These are phyloP conservation scores for Begonia loranthoides DNA, from an alignment of 306 rosid species.

Conservation along the genomic window DNA sequence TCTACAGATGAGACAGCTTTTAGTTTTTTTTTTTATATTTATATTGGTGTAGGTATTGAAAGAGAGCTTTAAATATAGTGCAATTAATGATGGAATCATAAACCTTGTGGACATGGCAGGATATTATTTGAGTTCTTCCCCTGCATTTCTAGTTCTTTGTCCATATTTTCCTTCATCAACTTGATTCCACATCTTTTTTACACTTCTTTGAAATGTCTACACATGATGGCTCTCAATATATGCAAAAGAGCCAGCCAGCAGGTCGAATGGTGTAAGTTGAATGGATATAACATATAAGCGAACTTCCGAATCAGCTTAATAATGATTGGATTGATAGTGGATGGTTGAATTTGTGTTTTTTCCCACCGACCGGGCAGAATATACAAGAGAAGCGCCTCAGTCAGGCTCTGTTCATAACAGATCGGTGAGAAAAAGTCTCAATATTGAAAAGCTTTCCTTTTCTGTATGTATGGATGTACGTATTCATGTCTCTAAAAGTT, in stretches of 20 bases:
- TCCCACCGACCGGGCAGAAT: constrained; percentile 77
- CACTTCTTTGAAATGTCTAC: constrained; percentile 89
- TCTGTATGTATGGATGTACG: neutral
- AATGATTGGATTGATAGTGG: too few species aligned
- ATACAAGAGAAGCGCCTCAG: constrained; percentile 67
- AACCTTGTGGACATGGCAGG: too few species aligned
- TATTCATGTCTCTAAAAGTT: too few species aligned
- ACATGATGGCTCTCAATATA: constrained; percentile 64
- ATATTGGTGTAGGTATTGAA: constrained; percentile 48
- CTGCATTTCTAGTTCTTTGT: constrained; percentile 12
- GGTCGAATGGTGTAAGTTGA: constrained; percentile 41
- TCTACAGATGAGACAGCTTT: too few species aligned
- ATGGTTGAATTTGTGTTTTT: too few species aligned
- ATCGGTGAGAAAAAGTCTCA: constrained; percentile 42
- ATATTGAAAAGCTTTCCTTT: neutral
- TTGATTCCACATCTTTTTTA: constrained; percentile 8
- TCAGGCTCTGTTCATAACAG: constrained; percentile 37
- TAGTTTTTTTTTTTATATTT: too few species aligned
- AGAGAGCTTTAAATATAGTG: constrained; percentile 95
- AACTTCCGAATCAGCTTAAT: too few species aligned
- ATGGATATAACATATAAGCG: too few species aligned
- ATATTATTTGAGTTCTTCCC: constrained; percentile 9
- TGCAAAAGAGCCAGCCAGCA: constrained; percentile 84
- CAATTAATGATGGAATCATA: constrained; percentile 91
- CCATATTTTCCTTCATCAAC: too few species aligned